Evolutionary conservation across 1,284 basidiomycete species (phyloP).

Genomic region (Marasmius tenuissimus): DNA sequence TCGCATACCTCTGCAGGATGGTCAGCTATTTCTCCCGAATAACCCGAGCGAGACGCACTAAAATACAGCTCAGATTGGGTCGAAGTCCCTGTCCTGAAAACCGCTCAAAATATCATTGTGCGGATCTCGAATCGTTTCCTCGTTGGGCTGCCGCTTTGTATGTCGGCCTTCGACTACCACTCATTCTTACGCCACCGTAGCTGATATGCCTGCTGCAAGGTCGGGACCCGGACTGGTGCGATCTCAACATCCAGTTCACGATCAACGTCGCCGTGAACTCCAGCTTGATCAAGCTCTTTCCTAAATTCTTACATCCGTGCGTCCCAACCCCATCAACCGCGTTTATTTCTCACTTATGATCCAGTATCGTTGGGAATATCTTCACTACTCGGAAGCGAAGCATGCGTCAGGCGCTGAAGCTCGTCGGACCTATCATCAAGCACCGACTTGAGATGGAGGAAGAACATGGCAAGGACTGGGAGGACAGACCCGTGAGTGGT

Average conservation of each 20-base stretch:
- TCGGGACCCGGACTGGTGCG: conserved; percentile 22
- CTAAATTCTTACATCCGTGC: conserved; percentile 30
- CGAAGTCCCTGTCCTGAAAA: conserved; percentile 12
- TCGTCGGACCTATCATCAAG: conserved; percentile 10
- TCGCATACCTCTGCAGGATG: conserved; percentile 7
- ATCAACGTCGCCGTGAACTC: conserved; percentile 23
- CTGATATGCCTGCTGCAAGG: too few relatives aligned
- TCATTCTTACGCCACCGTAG: too few relatives aligned
- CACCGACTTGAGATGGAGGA: conserved; percentile 15
- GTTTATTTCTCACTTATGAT: background rate
- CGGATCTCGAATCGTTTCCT: conserved; percentile 22
- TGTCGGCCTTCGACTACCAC: background rate
- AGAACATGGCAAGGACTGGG: conserved; percentile 15
- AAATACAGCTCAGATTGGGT: conserved; percentile 17
- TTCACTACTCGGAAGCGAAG: conserved; percentile 7
- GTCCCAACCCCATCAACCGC: conserved; percentile 4
- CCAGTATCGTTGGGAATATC: conserved; percentile 10
- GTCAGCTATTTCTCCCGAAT: background rate
- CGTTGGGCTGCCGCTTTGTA: conserved; percentile 24
- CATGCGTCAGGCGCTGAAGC: background rate
- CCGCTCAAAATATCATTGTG: conserved; percentile 18
- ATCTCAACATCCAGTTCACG: conserved; percentile 32
- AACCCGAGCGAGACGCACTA: too few relatives aligned
- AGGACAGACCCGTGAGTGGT: conserved; percentile 15
- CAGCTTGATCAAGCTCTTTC: conserved; percentile 26